Conservation (phyloP, 2,329 filamentous ascomycete species). For the Neofusicoccum umdonicola region DNA sequence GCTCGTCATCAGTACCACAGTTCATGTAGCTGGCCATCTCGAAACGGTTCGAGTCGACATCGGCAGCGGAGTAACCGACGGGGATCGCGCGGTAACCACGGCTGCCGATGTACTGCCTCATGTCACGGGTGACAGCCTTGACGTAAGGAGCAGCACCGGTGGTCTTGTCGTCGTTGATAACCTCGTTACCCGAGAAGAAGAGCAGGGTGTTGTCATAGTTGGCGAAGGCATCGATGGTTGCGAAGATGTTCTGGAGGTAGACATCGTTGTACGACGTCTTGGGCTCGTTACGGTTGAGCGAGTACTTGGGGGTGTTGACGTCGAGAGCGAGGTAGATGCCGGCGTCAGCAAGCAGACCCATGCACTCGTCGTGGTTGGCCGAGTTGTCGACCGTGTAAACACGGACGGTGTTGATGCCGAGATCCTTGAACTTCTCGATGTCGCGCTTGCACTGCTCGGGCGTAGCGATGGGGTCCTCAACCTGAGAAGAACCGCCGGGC, state of each 20-base stretch:
- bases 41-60: conserved; percentile 80
- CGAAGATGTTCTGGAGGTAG: conserved; percentile 83
- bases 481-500: conserved; percentile 61
- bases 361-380: conserved; percentile 77
- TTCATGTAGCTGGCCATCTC: conserved; percentile 92
- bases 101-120: conserved; percentile 77
- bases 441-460: conserved; percentile 70
- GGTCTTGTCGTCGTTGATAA: conserved; percentile 65
- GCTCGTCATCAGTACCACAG: conserved; percentile 79
- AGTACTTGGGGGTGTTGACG: conserved; percentile 88
- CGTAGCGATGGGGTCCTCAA: conserved; percentile 75
- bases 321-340: conserved; percentile 92
- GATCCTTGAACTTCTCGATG: conserved; percentile 75
- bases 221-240: conserved; percentile 73
- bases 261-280: conserved; percentile 77
- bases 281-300: conserved; percentile 76
- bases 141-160: conserved; percentile 67
- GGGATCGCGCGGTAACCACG: conserved; percentile 67
- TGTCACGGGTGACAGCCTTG: conserved; percentile 71
- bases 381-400: conserved; percentile 93
- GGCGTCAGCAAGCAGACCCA: conserved; percentile 74
- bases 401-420: conserved; percentile 87
- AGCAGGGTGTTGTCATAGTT: conserved; percentile 84
- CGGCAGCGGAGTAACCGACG: conserved; percentile 80
- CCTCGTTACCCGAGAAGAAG: conserved; percentile 79